phyloP scores from a whole-genome alignment of 805 yeast species.

The Yamadazyma takamatsuzukensis region DNA sequence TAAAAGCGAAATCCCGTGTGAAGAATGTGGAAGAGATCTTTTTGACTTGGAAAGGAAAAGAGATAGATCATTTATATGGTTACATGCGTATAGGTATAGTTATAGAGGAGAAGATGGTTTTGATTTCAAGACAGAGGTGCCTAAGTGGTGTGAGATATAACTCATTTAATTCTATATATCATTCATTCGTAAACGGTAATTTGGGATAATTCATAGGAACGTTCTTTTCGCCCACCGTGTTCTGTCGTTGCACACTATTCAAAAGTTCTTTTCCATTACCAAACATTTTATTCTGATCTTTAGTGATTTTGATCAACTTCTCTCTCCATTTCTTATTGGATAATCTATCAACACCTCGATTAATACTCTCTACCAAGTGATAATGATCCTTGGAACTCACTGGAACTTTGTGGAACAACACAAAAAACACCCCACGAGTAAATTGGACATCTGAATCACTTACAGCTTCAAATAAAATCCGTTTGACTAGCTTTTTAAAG shows the following conservation, averaged over 20 bases:
- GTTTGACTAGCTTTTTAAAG: conserved; percentile 21
- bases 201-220: conserved; percentile 17
- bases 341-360: not conserved
- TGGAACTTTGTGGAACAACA: conserved; percentile 18
- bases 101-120: conserved; percentile 21
- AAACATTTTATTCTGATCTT: too few species aligned
- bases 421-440: conserved; percentile 25
- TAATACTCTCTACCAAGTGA: not conserved
- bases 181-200: conserved; percentile 19
- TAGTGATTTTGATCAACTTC: too few species aligned
- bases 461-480: conserved; percentile 13
- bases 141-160: conserved; percentile 43
- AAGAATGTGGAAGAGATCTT: conserved; percentile 29
- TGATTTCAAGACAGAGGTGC: conserved; percentile 41
- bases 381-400: conserved; percentile 14
- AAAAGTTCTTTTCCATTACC: too few species aligned
- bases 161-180: not conserved
- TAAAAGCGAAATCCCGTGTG: conserved; percentile 26
- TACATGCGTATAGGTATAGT: conserved; percentile 40
- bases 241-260: too few species aligned
- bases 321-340: too few species aligned
- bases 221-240: too few species aligned
- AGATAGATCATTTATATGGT: conserved; percentile 31
- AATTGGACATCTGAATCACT: conserved; percentile 5
- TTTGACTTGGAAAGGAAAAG: conserved; percentile 25